These are phyloP conservation scores for Pleurostoma richardsiae DNA, from an alignment of 2,329 filamentous ascomycete species.

Conservation along the genomic window DNA sequence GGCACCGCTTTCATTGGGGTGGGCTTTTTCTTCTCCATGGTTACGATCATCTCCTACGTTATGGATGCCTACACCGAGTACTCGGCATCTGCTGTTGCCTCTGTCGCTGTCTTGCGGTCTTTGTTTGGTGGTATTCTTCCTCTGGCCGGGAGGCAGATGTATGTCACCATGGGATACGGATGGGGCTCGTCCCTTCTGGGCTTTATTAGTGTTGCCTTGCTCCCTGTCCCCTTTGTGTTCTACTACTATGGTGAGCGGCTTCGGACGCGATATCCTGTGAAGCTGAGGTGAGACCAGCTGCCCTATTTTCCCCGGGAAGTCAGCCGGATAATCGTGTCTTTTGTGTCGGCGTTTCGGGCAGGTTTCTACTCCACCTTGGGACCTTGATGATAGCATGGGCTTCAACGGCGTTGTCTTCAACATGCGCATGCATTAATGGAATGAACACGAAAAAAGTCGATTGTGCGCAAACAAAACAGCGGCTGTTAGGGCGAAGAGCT, in stretches of 20 bases:
- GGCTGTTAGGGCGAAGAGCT: too few relatives aligned
- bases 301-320: too few relatives aligned
- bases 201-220: conserved; percentile 37
- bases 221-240: conserved; percentile 39
- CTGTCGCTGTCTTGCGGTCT: conserved; percentile 54
- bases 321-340: too few relatives aligned
- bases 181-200: conserved; percentile 30
- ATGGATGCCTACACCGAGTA: conserved; percentile 51
- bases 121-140: conserved; percentile 49
- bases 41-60: conserved; percentile 48
- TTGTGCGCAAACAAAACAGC: too few relatives aligned
- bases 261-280: conserved; percentile 13
- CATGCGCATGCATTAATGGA: too few relatives aligned
- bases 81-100: conserved; percentile 50
- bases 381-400: too few relatives aligned
- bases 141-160: conserved; percentile 32
- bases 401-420: too few relatives aligned
- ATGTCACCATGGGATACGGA: conserved; percentile 19
- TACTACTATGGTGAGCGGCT: conserved; percentile 39
- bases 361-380: too few relatives aligned
- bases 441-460: too few relatives aligned
- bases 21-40: conserved; percentile 23
- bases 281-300: too few relatives aligned
- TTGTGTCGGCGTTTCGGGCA: too few relatives aligned
- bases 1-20: conserved; percentile 21